Conservation (phyloP, 1,139 yeast genomes). For the Suhomyces taliae region DNA sequence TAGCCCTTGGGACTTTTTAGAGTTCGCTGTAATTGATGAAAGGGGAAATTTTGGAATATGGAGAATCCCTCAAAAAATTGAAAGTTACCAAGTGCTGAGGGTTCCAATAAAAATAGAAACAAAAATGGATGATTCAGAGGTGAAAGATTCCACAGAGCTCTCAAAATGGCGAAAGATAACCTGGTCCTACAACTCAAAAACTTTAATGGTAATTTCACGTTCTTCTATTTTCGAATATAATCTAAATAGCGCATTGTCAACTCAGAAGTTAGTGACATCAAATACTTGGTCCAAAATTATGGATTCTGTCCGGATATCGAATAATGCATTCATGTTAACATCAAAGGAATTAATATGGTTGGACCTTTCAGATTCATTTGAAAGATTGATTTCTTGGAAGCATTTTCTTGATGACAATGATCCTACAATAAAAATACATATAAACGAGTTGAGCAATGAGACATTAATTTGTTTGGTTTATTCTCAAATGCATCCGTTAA, state of each 20-base stretch:
- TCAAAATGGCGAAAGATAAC: conserved; percentile 55
- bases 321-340: conserved; percentile 50
- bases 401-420: conserved; percentile 61
- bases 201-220: conserved; percentile 46
- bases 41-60: conserved; percentile 53
- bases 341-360: conserved; percentile 61
- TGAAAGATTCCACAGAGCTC: conserved; percentile 46
- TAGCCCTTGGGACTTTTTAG: conserved; percentile 38
- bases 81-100: neutral
- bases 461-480: conserved; percentile 35
- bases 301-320: conserved; percentile 37
- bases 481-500: conserved; percentile 43
- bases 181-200: conserved; percentile 41
- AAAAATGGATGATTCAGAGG: neutral
- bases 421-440: conserved; percentile 48
- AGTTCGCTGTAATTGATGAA: conserved; percentile 49
- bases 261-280: conserved; percentile 44
- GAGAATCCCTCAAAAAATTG: conserved; percentile 17
- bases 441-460: conserved; percentile 20
- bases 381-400: conserved; percentile 64
- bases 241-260: conserved; percentile 19
- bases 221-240: conserved; percentile 40
- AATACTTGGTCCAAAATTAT: conserved; percentile 57
- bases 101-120: neutral
- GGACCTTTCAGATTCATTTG: conserved; percentile 24